phyloP scores from a whole-genome alignment of 2,329 filamentous ascomycete species.

The Hawksworthiomyces lignivorus region DNA sequence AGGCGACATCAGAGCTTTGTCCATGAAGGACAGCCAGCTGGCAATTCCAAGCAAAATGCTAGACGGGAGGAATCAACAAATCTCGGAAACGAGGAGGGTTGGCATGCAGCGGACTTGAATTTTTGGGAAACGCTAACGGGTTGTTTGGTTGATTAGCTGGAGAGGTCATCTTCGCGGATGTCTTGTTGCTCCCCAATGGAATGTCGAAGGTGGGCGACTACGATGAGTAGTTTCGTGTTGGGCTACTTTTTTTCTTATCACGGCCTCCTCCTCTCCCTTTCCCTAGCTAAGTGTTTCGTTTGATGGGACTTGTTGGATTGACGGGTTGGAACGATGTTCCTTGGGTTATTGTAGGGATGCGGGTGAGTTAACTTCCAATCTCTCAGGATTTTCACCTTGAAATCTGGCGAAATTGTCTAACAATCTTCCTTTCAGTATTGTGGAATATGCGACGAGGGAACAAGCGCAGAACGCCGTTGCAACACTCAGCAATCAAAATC shows the following conservation, averaged over 20 bases:
- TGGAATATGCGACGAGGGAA: conserved; percentile 99
- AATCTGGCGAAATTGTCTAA: too few species aligned
- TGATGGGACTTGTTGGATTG: conserved; percentile 96
- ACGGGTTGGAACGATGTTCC: conserved; percentile 92
- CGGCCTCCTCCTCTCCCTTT: conserved; percentile 39
- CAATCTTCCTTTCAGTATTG: conserved; percentile 60
- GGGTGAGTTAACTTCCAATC: conserved; percentile 59
- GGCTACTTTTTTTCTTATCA: conserved; percentile 55
- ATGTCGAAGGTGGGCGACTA: conserved; percentile 99
- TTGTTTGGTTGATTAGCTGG: conserved; percentile 57
- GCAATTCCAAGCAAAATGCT: too few species aligned
- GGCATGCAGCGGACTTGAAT: too few species aligned
- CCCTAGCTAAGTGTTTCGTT: conserved; percentile 27
- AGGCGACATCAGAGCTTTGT: too few species aligned
- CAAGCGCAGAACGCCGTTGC: conserved; percentile 97
- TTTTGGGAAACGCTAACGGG: conserved; percentile 35
- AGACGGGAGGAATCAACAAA: too few species aligned
- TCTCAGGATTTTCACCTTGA: too few species aligned
- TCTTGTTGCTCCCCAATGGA: conserved; percentile 99
- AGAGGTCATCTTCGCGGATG: conserved; percentile 99
- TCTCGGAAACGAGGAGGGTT: too few species aligned
- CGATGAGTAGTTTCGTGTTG: conserved; percentile 72
- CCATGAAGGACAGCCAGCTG: too few species aligned
- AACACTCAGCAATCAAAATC: conserved; percentile 96
- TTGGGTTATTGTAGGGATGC: conserved; percentile 96